Evolutionary conservation across 208 protist species (phyloP).

Genomic region (Trypanosomatidae sp.): DNA sequence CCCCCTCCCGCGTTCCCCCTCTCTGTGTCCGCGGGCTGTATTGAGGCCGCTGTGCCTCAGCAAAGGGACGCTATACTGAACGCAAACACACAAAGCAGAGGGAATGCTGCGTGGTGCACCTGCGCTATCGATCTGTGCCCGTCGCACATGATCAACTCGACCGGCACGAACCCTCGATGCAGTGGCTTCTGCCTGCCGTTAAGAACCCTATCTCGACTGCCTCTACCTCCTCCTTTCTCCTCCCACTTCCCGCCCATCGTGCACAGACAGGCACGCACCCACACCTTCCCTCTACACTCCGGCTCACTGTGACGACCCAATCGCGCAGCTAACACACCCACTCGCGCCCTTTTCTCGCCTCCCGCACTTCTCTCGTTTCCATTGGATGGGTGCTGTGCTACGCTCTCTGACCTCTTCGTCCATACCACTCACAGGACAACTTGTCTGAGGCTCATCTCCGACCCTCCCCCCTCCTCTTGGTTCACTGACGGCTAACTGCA

Average conservation of each 20-base stretch:
- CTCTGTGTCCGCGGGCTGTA: not conserved
- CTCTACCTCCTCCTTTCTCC: not conserved
- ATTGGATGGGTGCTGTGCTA: not conserved
- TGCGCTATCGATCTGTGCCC: not conserved
- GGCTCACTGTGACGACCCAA: not conserved
- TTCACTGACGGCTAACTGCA: not conserved
- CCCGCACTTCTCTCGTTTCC: not conserved
- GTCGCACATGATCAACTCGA: not conserved
- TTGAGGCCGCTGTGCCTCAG: not conserved
- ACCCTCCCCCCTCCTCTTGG: not conserved
- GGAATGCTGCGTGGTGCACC: not conserved
- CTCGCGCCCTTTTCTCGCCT: not conserved
- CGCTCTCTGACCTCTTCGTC: not conserved
- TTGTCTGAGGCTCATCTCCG: not conserved
- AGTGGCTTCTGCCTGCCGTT: not conserved
- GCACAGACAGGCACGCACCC: constrained; percentile 1
- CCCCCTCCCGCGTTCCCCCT: not conserved
- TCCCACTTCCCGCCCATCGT: not conserved
- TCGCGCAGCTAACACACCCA: not conserved
- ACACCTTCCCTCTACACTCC: not conserved
- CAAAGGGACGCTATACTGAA: not conserved
- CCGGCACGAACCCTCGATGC: not conserved
- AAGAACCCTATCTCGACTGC: not conserved
- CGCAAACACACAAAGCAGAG: not conserved
- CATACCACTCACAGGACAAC: not conserved